Evolutionary conservation across 192 early-diverging fungal species (phyloP).

Genomic region (Coemansia sp.): DNA sequence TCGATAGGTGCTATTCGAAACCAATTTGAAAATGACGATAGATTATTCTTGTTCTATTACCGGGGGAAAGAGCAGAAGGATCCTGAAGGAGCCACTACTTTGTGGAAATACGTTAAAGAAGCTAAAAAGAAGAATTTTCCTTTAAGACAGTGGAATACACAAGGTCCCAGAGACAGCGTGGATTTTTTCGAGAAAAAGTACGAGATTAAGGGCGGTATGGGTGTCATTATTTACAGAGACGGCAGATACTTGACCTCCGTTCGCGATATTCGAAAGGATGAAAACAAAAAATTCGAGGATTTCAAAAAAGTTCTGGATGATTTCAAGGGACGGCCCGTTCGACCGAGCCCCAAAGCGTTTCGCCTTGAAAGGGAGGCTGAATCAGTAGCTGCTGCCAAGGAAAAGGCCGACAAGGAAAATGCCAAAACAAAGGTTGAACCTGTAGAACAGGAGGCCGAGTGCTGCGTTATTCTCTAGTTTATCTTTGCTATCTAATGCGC

Average conservation of each 20-base stretch:
- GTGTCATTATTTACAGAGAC: background rate
- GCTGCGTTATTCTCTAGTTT: no score
- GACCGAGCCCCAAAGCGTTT: background rate
- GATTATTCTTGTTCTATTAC: background rate
- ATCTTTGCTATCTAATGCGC: no score
- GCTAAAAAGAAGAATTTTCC: background rate
- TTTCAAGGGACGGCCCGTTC: background rate
- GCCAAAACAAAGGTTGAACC: background rate
- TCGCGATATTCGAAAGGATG: background rate
- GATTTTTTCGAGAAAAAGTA: background rate
- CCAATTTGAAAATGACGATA: background rate
- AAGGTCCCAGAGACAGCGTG: background rate
- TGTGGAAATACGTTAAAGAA: background rate
- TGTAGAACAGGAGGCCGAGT: no score
- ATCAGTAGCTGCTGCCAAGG: background rate
- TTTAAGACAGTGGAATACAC: background rate
- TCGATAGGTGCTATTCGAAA: background rate
- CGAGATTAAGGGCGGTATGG: background rate
- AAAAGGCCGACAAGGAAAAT: background rate
- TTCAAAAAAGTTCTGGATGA: background rate
- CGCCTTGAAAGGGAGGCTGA: background rate
- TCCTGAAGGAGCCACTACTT: background rate
- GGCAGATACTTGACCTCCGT: background rate
- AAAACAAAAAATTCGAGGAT: background rate
- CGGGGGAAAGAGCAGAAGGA: background rate